These are phyloP conservation scores for Candida vaughaniae DNA, from an alignment of 805 yeast species.

Conservation along the genomic window DNA sequence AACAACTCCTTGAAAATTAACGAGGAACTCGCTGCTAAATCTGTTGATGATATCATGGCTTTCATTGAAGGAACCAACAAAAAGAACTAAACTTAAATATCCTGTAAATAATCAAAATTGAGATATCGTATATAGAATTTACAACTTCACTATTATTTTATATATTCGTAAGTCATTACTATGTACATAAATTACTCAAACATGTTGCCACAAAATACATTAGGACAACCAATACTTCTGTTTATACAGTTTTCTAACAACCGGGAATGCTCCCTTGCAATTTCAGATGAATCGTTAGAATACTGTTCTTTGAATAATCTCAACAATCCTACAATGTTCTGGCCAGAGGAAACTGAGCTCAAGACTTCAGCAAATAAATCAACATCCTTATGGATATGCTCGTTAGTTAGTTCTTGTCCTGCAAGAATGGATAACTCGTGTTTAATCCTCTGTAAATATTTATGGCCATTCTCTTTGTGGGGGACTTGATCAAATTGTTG, in stretches of 20 bases:
- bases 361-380: slow-evolving; percentile 11
- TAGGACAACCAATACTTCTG: slow-evolving; percentile 11
- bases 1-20: slow-evolving; percentile 6
- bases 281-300: slow-evolving; percentile 11
- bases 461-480: slow-evolving; percentile 11
- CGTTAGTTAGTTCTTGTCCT: slow-evolving; percentile 10
- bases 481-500: slow-evolving; percentile 6
- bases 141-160: no score
- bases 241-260: slow-evolving; percentile 13
- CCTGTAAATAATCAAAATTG: neutral
- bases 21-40: slow-evolving; percentile 52
- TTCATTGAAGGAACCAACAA: slow-evolving; percentile 59
- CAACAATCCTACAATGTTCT: slow-evolving; percentile 14
- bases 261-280: slow-evolving; percentile 15
- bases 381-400: slow-evolving; percentile 6
- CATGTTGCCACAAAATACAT: slow-evolving; percentile 11
- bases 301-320: slow-evolving; percentile 11
- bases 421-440: slow-evolving; percentile 11
- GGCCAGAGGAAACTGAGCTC: slow-evolving; percentile 7
- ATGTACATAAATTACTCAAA: slow-evolving; percentile 10
- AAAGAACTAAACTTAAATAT: slow-evolving; percentile 1
- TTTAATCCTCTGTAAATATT: slow-evolving; percentile 8
- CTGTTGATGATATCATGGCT: slow-evolving; percentile 69
- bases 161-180: neutral
- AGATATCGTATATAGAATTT: no score